Conservation (phyloP, 345 rosid species). For the Viola odorata region DNA sequence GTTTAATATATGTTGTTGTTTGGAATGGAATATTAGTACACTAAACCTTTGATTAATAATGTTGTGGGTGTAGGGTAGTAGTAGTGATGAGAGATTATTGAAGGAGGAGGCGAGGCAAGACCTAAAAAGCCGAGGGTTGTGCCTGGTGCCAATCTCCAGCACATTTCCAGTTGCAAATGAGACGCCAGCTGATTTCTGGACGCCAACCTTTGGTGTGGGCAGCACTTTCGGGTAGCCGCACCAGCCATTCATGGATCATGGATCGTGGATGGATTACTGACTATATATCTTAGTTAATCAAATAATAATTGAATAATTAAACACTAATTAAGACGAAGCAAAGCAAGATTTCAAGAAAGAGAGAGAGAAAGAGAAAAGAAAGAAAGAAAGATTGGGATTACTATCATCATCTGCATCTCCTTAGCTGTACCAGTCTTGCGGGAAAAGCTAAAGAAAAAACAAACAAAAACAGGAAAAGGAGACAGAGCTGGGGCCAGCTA, state of each 20-base stretch:
- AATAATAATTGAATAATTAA: background rate
- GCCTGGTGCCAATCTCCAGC: constrained; percentile 28
- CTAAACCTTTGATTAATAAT: too few species aligned
- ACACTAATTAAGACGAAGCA: background rate
- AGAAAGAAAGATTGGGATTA: constrained; percentile 21
- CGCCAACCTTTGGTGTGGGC: constrained; percentile 20
- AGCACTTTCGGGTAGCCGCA: constrained; percentile 23
- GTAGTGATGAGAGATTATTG: background rate
- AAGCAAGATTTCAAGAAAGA: background rate
- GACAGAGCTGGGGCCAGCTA: constrained; percentile 34
- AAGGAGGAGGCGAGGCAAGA: constrained; percentile 16
- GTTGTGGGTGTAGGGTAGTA: background rate
- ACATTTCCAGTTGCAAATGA: constrained; percentile 29
- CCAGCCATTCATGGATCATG: too few species aligned
- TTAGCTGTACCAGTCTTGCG: constrained; percentile 32
- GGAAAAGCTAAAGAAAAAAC: constrained; percentile 34
- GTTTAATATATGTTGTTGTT: too few species aligned
- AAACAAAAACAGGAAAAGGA: constrained; percentile 18
- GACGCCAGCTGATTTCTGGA: constrained; percentile 28
- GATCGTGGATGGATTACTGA: too few species aligned
- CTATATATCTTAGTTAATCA: background rate
- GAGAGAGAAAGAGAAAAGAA: background rate
- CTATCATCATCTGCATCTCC: too few species aligned
- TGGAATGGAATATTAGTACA: too few species aligned
- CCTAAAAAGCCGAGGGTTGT: constrained; percentile 27